Evolutionary conservation across 148 eudicot species (phyloP), one percentile per base, ranked within the genome.

Genomic region (Camellia japonica): DNA sequence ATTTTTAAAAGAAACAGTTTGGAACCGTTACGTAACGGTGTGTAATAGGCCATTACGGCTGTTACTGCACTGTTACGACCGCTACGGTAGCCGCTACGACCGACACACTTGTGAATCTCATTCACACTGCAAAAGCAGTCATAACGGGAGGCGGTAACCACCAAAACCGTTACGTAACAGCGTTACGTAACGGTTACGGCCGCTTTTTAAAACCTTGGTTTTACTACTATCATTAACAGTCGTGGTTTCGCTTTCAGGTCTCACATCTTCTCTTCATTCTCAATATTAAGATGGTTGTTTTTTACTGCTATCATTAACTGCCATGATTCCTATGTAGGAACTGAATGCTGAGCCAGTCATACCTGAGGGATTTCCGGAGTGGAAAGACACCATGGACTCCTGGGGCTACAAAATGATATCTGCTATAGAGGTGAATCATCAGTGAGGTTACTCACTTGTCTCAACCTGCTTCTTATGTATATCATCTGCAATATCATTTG

Each of bases 291-390:
- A 19, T 38, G 19, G 30, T 14, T 30, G 38, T 30, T 30, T 30
- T 49, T 44, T 42, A 60, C 54, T 55, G 55, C 52, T 3, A 19
- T 14, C 47, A 13, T 69, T 80, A 75, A 71, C 30, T 15, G 19
- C 73, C 72, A 42, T 68, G 74, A 47, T 65, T 80, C 70, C 6
- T 20, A n/a, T 78, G 18, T 79, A 94, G 95, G 99, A 96, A 76
- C 78, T 93, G 73, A 96, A 96, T 86, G 89, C 99, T 0, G 98
- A 96, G 86, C 99, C 99, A 59, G 99, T 96, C 80, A 91, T 96
- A 69, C 99, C 99, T 63, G 88, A 90, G 55, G 99, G 98, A 23
- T 93, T 96, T 75, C 87, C 91, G 20, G 95, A 92, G 84, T 94
- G 99, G 99, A 93, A 89, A 82, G 95, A 87, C 38, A 94, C 94